A percentile compares a stretch with the other conserved stretches of the same genome.
phyloP scores from a whole-genome alignment of 495 filamentous ascomycete genomes.

The Penicillium paxilli region DNA sequence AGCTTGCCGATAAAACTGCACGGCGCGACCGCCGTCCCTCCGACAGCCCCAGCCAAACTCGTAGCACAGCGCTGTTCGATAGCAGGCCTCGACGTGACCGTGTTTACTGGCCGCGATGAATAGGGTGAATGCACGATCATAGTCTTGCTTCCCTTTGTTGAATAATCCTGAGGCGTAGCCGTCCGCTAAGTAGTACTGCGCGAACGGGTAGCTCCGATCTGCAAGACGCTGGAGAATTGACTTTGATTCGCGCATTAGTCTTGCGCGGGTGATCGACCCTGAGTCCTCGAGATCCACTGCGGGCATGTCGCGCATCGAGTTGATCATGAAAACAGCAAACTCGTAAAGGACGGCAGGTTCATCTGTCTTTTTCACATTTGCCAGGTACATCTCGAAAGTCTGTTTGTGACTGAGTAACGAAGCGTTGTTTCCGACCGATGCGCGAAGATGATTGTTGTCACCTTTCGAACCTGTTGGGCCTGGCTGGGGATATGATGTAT shows the following conservation, averaged over 20 bases:
- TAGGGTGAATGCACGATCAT: conserved; percentile 84
- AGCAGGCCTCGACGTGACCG: conserved; percentile 94
- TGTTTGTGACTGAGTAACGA: conserved; percentile 85
- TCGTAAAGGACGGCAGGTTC: conserved; percentile 88
- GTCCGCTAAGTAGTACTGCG: conserved; percentile 96
- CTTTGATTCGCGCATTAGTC: conserved; percentile 83
- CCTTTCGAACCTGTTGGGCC: conserved; percentile 69
- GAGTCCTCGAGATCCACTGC: conserved; percentile 39
- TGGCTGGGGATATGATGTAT: conserved; percentile 85
- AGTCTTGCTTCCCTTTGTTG: conserved; percentile 86
- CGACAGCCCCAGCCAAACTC: conserved; percentile 97
- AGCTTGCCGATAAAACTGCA: conserved; percentile 86
- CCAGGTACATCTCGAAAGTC: conserved; percentile 95
- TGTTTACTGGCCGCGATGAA: conserved; percentile 96
- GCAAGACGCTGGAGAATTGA: conserved; percentile 83
- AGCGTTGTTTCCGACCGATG: conserved; percentile 81
- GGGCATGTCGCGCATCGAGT: conserved; percentile 70
- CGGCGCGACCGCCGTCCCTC: conserved; percentile 84
- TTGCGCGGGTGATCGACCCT: conserved; percentile 51
- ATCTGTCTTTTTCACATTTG: conserved; percentile 94
- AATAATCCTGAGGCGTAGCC: conserved; percentile 94
- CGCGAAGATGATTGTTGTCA: conserved; percentile 75
- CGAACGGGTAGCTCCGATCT: conserved; percentile 88
- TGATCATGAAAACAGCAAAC: conserved; percentile 91
- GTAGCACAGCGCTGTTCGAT: conserved; percentile 91